These are phyloP conservation scores for Pachysandra terminalis DNA, from an alignment of 164 flowering plant genomes.

Conservation along the genomic window DNA sequence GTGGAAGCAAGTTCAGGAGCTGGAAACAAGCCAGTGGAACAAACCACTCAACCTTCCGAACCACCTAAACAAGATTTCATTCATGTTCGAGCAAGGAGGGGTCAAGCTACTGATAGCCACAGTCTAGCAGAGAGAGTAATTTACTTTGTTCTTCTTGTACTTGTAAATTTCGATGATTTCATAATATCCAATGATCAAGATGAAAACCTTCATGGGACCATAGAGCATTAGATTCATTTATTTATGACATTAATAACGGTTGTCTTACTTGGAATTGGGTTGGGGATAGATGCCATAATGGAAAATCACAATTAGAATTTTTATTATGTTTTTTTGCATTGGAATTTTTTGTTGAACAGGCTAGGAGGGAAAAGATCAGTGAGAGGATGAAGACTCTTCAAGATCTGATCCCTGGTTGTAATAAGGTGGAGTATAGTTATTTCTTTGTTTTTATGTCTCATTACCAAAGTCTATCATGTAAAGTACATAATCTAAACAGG, in stretches of 20 bases:
- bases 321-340: constrained; percentile 2
- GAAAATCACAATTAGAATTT: not conserved
- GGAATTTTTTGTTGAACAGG: constrained; percentile 40
- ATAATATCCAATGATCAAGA: not conserved
- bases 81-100: constrained; percentile 95
- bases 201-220: not conserved
- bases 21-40: constrained; percentile 41
- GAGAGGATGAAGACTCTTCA: constrained; percentile 97
- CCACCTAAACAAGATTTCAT: constrained; percentile 80
- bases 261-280: not conserved
- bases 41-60: constrained; percentile 44
- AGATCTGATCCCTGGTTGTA: constrained; percentile 98
- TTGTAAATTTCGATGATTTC: not conserved
- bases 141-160: not conserved
- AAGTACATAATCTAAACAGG: no score
- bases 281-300: not conserved
- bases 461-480: not conserved
- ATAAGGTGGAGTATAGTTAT: constrained; percentile 51
- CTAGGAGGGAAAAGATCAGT: constrained; percentile 94
- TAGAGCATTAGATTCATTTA: not conserved
- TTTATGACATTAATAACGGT: not conserved
- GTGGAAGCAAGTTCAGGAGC: constrained; percentile 50
- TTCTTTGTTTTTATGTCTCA: not conserved
- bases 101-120: constrained; percentile 99
- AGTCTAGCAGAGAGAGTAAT: constrained; percentile 96